These are phyloP conservation scores for Eleusine coracana DNA, from an alignment of 176 grass and related monocot genomes.

Conservation along the genomic window DNA sequence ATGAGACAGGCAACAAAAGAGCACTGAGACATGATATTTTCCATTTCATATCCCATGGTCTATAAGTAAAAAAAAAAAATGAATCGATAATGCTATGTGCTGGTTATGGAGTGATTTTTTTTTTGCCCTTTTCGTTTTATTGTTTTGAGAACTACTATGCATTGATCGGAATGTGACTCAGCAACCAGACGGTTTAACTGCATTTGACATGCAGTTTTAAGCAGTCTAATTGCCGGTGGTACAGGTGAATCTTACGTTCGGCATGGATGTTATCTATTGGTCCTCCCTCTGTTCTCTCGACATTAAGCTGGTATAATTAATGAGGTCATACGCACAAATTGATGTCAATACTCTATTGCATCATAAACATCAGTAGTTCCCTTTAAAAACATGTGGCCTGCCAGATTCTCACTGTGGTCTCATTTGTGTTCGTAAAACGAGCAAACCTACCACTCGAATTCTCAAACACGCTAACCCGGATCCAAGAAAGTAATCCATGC, in stretches of 20 bases:
- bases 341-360: background rate
- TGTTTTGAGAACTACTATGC: background rate
- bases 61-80: background rate
- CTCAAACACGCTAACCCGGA: background rate
- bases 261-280: background rate
- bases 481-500: background rate
- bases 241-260: background rate
- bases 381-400: background rate
- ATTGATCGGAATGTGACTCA: background rate
- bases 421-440: background rate
- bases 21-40: background rate
- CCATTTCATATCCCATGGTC: background rate
- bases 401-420: background rate
- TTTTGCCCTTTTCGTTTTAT: background rate
- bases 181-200: background rate
- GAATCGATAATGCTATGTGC: background rate
- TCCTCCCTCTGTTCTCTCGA: background rate
- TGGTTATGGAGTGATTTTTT: background rate
- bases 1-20: background rate
- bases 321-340: background rate
- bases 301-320: background rate
- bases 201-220: background rate
- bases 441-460: background rate
- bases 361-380: background rate
- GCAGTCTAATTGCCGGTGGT: background rate